A percentile compares a stretch with the other conserved stretches of the same genome.
Evolutionary conservation across 345 rosid genomes (phyloP).

Genomic region (Psidium guajava): DNA sequence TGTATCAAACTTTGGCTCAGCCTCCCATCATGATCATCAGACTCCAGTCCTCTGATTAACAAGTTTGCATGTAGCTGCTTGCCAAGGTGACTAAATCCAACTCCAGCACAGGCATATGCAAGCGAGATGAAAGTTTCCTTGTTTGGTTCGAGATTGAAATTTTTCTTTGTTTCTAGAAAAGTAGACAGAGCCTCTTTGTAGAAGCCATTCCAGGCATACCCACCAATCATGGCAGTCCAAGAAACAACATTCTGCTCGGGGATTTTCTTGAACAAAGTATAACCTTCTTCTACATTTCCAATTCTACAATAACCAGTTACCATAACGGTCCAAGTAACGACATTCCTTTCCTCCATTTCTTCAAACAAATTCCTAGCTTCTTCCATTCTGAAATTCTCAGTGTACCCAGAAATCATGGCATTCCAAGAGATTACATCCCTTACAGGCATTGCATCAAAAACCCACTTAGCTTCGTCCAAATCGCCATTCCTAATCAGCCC

Average conservation of each 20-base stretch:
- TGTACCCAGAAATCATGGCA: constrained; percentile 41
- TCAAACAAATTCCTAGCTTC: constrained; percentile 37
- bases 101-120: constrained; percentile 66
- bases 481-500: constrained; percentile 41
- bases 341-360: constrained; percentile 35
- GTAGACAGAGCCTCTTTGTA: constrained; percentile 31
- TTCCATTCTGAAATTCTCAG: constrained; percentile 24
- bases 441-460: constrained; percentile 30
- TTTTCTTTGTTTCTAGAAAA: constrained; percentile 27
- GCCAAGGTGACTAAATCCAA: constrained; percentile 32
- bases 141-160: constrained; percentile 25
- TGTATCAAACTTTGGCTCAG: constrained; percentile 54
- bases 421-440: constrained; percentile 48
- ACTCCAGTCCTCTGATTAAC: constrained; percentile 26
- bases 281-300: constrained; percentile 39
- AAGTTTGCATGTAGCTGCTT: constrained; percentile 55
- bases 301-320: constrained; percentile 50
- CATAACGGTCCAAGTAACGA: constrained; percentile 59
- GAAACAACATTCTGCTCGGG: constrained; percentile 52
- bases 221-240: constrained; percentile 67
- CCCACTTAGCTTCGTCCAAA: constrained; percentile 34
- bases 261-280: constrained; percentile 36
- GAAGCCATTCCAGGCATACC: constrained; percentile 52
- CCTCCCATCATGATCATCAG: constrained; percentile 49
- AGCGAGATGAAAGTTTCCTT: constrained; percentile 62